Base-by-base conservation (phyloP, 2,329 filamentous ascomycete species). In the Periglandula ipomoeae region DNA sequence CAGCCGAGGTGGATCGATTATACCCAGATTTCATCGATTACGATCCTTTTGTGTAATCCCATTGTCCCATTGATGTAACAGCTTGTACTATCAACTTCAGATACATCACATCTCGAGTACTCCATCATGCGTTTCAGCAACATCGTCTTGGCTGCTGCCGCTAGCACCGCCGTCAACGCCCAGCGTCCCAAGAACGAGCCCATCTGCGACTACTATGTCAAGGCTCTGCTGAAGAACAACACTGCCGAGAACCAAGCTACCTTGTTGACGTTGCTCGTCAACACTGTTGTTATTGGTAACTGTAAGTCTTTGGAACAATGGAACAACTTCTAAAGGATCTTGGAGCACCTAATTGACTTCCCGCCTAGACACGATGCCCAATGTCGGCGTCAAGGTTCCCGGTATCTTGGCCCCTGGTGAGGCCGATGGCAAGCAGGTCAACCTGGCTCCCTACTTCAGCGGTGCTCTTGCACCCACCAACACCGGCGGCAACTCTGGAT, bases 141-240 rank as follows among this genome's bases (percentile, higher is more conserved):
- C 15, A 9, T 61, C 47, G 53, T 54, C 15, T 26, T 60, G 40
- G 52, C 53, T 17, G 53, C 55, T 32, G 52, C 55, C 13, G 57
- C 58, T 10, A 53, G 48, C 37, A 48, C 49, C 4, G 50, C 52
- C 9, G 56, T 50, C 26, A 58, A 52, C 44, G 70, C 71, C 19
- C 72, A 78, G 61, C 70, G 75, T 40, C 74, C 74, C 3, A 45
- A 59, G 11, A 69, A 75, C 56, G 69, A 60, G 3, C 71, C 75
- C 51, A 75, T 83, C 55, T 83, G 79, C 63, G 79, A 82, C 65
- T 80, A 81, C 63, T 83, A 83, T 64, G 81, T 79, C 30, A 78
- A 69, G 3, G 72, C 74, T n/a, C 61, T 82, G 10, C 67, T 82
- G 47, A 75, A 70, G 61, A 68, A 78, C 35, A 82, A 81, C 66